These are phyloP conservation scores for Groenewaldozyma auringiensis DNA, from an alignment of 1,139 yeast genomes.

Conservation along the genomic window DNA sequence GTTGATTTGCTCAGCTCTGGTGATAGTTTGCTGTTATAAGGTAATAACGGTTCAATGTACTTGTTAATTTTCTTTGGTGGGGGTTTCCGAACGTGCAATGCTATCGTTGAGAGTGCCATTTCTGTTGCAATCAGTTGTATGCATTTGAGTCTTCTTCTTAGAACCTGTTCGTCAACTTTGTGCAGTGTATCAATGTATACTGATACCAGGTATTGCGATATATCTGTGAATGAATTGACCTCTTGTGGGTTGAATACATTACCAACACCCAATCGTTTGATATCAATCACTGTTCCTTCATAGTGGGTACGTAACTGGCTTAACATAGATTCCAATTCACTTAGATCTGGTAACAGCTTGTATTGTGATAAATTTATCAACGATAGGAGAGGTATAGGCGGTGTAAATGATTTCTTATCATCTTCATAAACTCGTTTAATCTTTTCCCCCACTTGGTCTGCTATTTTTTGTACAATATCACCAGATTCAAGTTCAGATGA, in stretches of 20 bases:
- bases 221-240: conserved; percentile 3
- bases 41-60: neutral
- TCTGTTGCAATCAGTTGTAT: conserved; percentile 14
- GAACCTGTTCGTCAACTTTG: conserved; percentile 5
- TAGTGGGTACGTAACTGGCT: conserved; percentile 40
- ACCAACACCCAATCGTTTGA: conserved; percentile 14
- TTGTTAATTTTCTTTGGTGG: neutral
- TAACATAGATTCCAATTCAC: conserved; percentile 46
- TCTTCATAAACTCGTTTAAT: conserved; percentile 13
- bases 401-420: conserved; percentile 6
- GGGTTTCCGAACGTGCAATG: conserved; percentile 12
- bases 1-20: neutral
- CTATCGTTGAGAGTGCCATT: conserved; percentile 16
- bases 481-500: neutral
- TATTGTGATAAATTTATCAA: neutral
- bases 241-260: conserved; percentile 5
- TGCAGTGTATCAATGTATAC: conserved; percentile 18
- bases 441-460: conserved; percentile 8
- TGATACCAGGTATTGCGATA: conserved; percentile 13
- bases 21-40: neutral
- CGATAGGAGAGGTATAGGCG: conserved; percentile 1
- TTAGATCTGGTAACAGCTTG: conserved; percentile 28
- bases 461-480: conserved; percentile 8
- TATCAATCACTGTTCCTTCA: conserved; percentile 26
- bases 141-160: conserved; percentile 9